These are phyloP conservation scores for Malassezia restricta DNA, from an alignment of 1,284 basidiomycete species.

Conservation along the genomic window DNA sequence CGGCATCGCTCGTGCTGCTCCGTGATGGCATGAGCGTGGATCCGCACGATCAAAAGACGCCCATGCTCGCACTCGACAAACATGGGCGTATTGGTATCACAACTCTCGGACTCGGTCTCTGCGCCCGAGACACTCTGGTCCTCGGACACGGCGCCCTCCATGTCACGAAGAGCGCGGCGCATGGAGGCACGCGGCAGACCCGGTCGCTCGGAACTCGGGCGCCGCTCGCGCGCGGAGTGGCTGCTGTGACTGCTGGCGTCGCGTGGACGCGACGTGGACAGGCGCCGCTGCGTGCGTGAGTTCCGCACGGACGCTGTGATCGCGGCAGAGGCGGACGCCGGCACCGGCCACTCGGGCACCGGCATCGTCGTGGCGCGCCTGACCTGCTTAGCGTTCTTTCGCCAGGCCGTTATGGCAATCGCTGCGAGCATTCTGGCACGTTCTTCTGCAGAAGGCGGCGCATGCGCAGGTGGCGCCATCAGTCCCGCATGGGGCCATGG, in stretches of 20 bases:
- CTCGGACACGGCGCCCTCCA: neutral
- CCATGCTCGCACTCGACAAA: slow-evolving; percentile 8
- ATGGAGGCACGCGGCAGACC: neutral
- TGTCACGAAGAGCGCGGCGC: neutral
- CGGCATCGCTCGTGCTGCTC: neutral
- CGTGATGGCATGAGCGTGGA: neutral
- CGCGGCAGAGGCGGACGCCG: too few relatives aligned
- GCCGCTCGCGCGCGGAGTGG: neutral
- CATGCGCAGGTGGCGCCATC: neutral
- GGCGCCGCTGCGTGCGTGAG: too few relatives aligned
- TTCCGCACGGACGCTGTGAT: too few relatives aligned
- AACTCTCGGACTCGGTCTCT: neutral
- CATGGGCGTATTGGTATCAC: neutral
- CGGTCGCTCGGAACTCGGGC: neutral
- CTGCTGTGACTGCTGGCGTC: neutral
- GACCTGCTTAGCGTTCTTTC: neutral
- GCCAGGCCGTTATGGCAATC: slow-evolving; percentile 8
- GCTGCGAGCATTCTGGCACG: slow-evolving; percentile 1
- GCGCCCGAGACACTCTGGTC: neutral
- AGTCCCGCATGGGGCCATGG: neutral
- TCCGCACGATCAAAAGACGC: slow-evolving; percentile 4
- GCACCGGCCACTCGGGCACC: too few relatives aligned
- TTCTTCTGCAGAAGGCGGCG: neutral
- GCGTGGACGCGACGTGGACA: neutral
- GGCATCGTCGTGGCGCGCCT: neutral